A percentile compares a stretch with the other conserved stretches of the same genome.
phyloP scores from a whole-genome alignment of 768 basidiomycete species.

The Hysterangium stoloniferum region DNA sequence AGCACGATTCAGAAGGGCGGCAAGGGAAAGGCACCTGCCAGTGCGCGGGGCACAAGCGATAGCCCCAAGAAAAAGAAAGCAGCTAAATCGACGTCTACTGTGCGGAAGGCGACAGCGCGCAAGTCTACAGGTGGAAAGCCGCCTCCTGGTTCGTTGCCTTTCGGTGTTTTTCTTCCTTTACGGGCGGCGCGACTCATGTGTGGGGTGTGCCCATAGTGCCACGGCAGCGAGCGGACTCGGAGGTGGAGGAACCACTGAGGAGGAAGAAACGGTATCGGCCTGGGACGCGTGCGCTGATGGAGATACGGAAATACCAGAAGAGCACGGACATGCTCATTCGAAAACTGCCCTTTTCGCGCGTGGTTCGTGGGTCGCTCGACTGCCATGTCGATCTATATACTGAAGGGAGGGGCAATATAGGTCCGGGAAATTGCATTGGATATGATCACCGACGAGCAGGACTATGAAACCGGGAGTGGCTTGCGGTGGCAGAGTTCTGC shows the following conservation, averaged over 20 bases:
- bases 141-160: slow-evolving; percentile 26
- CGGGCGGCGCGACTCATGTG: not conserved
- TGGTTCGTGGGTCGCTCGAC: slow-evolving; percentile 46
- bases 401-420: no score
- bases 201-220: not conserved
- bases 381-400: not conserved
- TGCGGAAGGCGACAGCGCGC: slow-evolving; percentile 59
- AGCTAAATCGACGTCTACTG: slow-evolving; percentile 39
- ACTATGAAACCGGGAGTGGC: slow-evolving; percentile 46
- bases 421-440: slow-evolving; percentile 93
- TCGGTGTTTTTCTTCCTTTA: no score
- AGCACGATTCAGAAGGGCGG: slow-evolving; percentile 56
- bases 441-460: slow-evolving; percentile 71
- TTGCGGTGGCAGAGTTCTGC: slow-evolving; percentile 96
- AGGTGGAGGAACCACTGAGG: slow-evolving; percentile 21
- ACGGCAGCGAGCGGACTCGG: slow-evolving; percentile 17
- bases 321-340: slow-evolving; percentile 82
- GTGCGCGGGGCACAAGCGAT: slow-evolving; percentile 30
- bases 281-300: slow-evolving; percentile 82
- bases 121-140: slow-evolving; percentile 74
- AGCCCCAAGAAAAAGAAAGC: slow-evolving; percentile 36
- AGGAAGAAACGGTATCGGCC: slow-evolving; percentile 73
- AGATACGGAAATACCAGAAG: slow-evolving; percentile 93
- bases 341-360: slow-evolving; percentile 86
- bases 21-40: slow-evolving; percentile 26